Percentiles rank a stretch among this genome's conserved stretches.
These are phyloP conservation scores for Lactarius indigo DNA, from an alignment of 768 basidiomycete genomes.

Conservation along the genomic window DNA sequence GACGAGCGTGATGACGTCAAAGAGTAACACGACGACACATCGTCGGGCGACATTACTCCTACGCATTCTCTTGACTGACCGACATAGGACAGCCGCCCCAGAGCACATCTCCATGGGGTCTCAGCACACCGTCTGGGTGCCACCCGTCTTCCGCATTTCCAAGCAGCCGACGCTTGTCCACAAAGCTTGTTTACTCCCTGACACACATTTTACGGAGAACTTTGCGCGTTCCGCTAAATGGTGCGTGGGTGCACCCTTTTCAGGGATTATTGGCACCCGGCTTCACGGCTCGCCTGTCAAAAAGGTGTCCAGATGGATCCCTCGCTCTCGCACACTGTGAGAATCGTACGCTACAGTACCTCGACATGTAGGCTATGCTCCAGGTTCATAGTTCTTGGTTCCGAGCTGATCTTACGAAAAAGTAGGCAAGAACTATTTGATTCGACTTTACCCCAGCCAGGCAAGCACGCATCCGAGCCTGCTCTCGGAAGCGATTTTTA, in stretches of 20 bases:
- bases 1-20: conserved; percentile 2
- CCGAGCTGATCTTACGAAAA: background rate
- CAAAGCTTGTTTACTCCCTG: conserved; percentile 6
- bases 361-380: conserved; percentile 42
- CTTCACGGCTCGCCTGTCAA: background rate
- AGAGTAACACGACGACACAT: background rate
- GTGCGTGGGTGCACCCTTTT: conserved; percentile 4
- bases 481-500: background rate
- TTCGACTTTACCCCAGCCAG: conserved; percentile 11
- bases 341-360: conserved; percentile 58
- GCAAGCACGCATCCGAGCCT: background rate
- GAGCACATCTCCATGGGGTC: background rate
- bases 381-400: background rate
- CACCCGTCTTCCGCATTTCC: conserved; percentile 20
- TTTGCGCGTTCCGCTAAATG: conserved; percentile 27
- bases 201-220: conserved; percentile 17
- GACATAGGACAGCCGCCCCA: too few species aligned
- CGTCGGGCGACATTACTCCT: too few species aligned
- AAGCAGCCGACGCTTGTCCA: conserved; percentile 10
- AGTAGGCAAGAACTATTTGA: conserved; percentile 9
- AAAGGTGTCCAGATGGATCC: conserved; percentile 75
- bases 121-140: conserved; percentile 16
- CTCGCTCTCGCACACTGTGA: conserved; percentile 67
- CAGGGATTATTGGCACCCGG: conserved; percentile 1
- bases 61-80: too few species aligned